Percentiles rank a stretch among this genome's conserved stretches.
These are phyloP conservation scores for Lasiosphaeria miniovina DNA, from an alignment of 495 filamentous ascomycete species.

Conservation along the genomic window DNA sequence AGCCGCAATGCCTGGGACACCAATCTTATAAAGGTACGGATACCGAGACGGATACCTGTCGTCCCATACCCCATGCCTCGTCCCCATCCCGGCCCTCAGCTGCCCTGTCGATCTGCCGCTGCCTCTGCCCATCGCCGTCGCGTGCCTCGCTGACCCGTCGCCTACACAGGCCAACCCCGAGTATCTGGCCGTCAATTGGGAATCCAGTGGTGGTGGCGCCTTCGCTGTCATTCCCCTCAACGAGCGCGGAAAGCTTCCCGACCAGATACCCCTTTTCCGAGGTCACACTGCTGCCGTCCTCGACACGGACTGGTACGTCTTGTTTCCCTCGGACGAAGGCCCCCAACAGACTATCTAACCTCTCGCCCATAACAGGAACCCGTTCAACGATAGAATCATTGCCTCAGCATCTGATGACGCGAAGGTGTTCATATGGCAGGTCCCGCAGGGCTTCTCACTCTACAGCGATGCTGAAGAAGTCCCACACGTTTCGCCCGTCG, in stretches of 20 bases:
- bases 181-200: conserved; percentile 97
- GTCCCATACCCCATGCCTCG: background rate
- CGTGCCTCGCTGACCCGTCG: conserved; percentile 26
- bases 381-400: conserved; percentile 90
- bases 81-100: background rate
- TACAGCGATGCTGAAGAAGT: conserved; percentile 80
- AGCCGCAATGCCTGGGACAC: conserved; percentile 99
- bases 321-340: too few species aligned
- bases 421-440: conserved; percentile 94
- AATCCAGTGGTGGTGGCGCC: conserved; percentile 91
- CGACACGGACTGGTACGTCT: conserved; percentile 87
- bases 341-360: too few species aligned
- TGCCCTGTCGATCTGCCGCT: background rate
- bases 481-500: conserved; percentile 73
- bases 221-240: conserved; percentile 93
- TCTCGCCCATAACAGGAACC: conserved; percentile 60
- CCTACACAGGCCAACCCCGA: conserved; percentile 77
- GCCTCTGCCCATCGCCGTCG: background rate
- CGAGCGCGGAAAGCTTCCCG: conserved; percentile 84
- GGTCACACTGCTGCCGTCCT: conserved; percentile 93
- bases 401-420: conserved; percentile 94
- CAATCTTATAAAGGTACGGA: conserved; percentile 83
- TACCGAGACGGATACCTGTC: too few species aligned
- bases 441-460: conserved; percentile 83
- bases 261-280: conserved; percentile 90